These are phyloP conservation scores for Ceraceosorus bombacis DNA, from an alignment of 1,284 basidiomycete species.

Conservation along the genomic window DNA sequence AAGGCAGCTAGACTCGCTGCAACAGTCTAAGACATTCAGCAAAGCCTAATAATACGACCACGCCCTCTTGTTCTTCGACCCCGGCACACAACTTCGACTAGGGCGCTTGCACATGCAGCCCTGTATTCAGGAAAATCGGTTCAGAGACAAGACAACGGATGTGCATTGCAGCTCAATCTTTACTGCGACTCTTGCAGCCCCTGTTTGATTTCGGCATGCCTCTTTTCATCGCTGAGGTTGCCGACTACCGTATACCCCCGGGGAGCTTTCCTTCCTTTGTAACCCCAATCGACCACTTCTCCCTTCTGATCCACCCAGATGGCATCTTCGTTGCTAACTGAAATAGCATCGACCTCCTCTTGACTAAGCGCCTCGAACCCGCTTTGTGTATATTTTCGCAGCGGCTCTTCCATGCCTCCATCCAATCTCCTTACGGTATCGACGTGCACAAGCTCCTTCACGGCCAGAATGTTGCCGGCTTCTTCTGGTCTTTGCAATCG, in stretches of 20 bases:
- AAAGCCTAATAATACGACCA: no score
- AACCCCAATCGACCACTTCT: slow-evolving; percentile 44
- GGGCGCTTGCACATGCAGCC: no score
- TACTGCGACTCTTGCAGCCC: no score
- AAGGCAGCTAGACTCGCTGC: slow-evolving; percentile 9
- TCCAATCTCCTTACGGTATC: slow-evolving; percentile 59
- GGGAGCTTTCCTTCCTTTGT: slow-evolving; percentile 38
- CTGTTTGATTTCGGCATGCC: background rate
- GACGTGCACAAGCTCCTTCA: slow-evolving; percentile 81
- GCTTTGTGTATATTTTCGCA: background rate
- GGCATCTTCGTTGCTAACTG: slow-evolving; percentile 24
- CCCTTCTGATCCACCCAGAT: slow-evolving; percentile 43
- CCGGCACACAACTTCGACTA: no score
- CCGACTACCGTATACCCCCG: slow-evolving; percentile 44
- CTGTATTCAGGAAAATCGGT: no score
- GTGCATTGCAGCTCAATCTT: no score
- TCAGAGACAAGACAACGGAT: no score
- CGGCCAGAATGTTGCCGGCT: slow-evolving; percentile 70
- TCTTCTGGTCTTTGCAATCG: slow-evolving; percentile 63
- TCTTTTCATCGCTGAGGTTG: slow-evolving; percentile 22
- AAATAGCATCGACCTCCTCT: slow-evolving; percentile 19
- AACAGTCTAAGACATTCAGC: no score
- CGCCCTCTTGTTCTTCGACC: no score
- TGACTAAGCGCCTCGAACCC: slow-evolving; percentile 12
- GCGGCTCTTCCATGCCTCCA: background rate